Base-by-base conservation (phyloP, 1,284 basidiomycete species). In the Xerocomus alliaceus region DNA sequence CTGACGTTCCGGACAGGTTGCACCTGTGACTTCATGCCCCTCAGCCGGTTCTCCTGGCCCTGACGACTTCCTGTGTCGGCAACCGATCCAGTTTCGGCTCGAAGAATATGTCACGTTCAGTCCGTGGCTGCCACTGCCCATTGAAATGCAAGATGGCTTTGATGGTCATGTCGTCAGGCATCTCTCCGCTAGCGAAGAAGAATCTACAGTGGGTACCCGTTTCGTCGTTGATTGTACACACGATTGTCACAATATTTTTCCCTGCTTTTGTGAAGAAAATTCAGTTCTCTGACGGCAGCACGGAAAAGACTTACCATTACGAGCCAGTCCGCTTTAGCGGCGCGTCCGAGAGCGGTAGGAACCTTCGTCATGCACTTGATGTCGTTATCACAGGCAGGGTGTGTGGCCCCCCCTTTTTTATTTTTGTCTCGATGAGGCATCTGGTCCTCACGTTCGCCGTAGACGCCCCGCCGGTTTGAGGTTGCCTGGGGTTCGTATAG, bases 341-440 rank as follows among this genome's bases (percentile, higher is more conserved):
- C 73, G 65, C 66, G 56, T 64, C 67, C 60, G 63, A 69, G 66
- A 65, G 64, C 18, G 63, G 64, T 55, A 71, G 76, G 64, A 58
- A 67, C 52, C 61, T 61, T 51, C 71, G 69, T 64, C 70, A 71
- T 63, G 67, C 76, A 48, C 58, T 77, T 8, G 75, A 76, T 76
- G 74, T 78, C 72, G 74, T 76, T 64, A 78, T 76, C 53, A 64
- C 70, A 58, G 75, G 75, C 62, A 76, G 78, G 60, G 75, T 76
- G 47, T 54, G 64, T n/a, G n/a, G n/a, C n/a, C n/a, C n/a, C 44
- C 57, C 58, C 55, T 61, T 67, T n/a, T n/a, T n/a, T n/a, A n/a
- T n/a, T n/a, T n/a, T 60, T 56, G 61, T 68, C 56, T 60, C 62
- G 51, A 63, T 63, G 65, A 39, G 56, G 60, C 10, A 64, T 61